Percentiles rank a stretch among this genome's conserved stretches.
Conservation (phyloP, 202 grass and related monocot genomes). For the Panicum hallii region DNA sequence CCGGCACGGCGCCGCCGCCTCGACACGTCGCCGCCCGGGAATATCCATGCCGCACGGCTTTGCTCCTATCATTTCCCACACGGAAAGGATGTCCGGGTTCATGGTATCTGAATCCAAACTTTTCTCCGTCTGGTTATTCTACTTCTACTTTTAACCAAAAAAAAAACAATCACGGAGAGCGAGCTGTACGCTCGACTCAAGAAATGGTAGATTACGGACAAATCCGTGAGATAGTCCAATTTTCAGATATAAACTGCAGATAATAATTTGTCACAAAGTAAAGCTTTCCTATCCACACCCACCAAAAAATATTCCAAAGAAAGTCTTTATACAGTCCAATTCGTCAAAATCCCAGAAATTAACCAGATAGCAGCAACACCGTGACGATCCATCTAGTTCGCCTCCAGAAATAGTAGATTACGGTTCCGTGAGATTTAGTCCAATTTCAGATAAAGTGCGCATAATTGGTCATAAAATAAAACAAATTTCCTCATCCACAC, state of each 20-base stretch:
- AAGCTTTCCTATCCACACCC: no score
- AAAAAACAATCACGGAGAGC: neutral
- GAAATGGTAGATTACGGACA: neutral
- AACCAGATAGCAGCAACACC: no score
- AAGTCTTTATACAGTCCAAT: no score
- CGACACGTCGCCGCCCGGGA: conserved; percentile 6
- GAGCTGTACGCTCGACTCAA: neutral
- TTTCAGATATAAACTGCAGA: no score
- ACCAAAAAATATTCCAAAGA: no score
- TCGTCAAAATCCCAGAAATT: no score
- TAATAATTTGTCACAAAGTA: no score
- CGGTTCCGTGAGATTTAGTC: neutral
- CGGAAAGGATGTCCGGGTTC: conserved; percentile 31
- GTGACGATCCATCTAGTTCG: no score
- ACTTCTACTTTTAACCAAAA: no score
- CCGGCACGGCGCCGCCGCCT: conserved; percentile 17
- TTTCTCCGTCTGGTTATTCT: neutral
- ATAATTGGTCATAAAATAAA: no score
- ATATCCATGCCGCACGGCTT: conserved; percentile 16
- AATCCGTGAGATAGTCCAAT: no score
- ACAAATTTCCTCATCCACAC: no score
- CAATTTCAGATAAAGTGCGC: neutral
- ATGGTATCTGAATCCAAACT: conserved; percentile 33
- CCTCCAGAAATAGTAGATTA: neutral
- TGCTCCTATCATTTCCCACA: neutral